Evolutionary conservation across 768 basidiomycete genomes (phyloP).

Genomic region (Lactifluus piperatus): DNA sequence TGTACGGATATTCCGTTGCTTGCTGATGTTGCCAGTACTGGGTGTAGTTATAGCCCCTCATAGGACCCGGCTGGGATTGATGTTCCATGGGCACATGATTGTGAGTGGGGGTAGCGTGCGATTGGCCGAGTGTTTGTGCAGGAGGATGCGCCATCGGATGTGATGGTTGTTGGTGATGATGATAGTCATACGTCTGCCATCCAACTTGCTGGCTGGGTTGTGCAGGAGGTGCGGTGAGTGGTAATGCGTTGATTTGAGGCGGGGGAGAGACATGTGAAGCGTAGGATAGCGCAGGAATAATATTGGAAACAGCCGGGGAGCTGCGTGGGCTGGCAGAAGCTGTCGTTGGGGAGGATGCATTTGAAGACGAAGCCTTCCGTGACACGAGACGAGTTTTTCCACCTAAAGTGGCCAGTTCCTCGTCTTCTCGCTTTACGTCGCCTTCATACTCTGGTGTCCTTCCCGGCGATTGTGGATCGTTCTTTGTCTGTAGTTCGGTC

Average conservation of each 20-base stretch:
- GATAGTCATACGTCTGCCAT: conserved; percentile 9
- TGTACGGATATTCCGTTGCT: conserved; percentile 10
- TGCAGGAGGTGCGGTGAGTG: not conserved
- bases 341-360: conserved; percentile 27
- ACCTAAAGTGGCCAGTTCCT: conserved; percentile 51
- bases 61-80: conserved; percentile 5
- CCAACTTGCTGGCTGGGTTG: not conserved
- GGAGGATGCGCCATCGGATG: conserved; percentile 1
- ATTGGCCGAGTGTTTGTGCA: conserved; percentile 3
- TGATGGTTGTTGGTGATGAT: conserved; percentile 1
- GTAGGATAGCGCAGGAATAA: conserved; percentile 32
- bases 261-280: conserved; percentile 40
- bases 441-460: conserved; percentile 15
- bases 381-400: conserved; percentile 58
- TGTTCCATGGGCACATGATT: conserved; percentile 14
- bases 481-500: conserved; percentile 28
- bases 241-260: conserved; percentile 23
- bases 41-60: conserved; percentile 16
- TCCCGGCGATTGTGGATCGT: conserved; percentile 26
- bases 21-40: conserved; percentile 19
- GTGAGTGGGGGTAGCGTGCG: conserved; percentile 1
- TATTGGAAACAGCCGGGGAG: conserved; percentile 18
- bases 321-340: conserved; percentile 29
- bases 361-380: conserved; percentile 34
- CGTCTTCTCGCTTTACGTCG: conserved; percentile 48